Evolutionary conservation across 2,329 filamentous ascomycete species (phyloP).

Genomic region (Cytospora piceicola): DNA sequence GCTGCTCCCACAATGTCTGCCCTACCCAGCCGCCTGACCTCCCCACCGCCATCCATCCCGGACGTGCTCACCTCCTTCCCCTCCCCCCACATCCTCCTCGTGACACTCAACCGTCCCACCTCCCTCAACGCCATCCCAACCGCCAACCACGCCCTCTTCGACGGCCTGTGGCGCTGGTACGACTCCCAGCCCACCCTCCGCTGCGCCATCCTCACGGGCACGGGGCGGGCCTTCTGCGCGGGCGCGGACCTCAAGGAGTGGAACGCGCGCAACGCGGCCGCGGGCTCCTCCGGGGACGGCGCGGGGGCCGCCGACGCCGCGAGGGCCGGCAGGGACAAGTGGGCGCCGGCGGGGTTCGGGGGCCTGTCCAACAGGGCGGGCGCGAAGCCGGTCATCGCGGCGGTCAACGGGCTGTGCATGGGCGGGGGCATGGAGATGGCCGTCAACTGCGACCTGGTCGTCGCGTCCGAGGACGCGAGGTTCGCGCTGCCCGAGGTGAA

Average conservation of each 20-base stretch:
- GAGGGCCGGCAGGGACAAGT: not conserved
- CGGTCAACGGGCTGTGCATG: constrained; percentile 75
- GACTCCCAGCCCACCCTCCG: constrained; percentile 64
- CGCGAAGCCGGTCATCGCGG: constrained; percentile 76
- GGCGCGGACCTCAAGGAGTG: constrained; percentile 72
- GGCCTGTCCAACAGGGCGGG: constrained; percentile 68
- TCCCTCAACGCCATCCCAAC: constrained; percentile 62
- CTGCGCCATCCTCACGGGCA: constrained; percentile 66
- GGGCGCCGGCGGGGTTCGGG: constrained; percentile 59
- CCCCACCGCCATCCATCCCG: constrained; percentile 47
- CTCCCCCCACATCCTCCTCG: constrained; percentile 57
- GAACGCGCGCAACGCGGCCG: constrained; percentile 48
- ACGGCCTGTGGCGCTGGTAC: constrained; percentile 56
- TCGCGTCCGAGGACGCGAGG: constrained; percentile 60
- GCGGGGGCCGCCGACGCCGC: constrained; percentile 40
- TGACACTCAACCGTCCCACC: constrained; percentile 62
- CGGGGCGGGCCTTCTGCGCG: constrained; percentile 68
- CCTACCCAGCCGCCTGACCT: constrained; percentile 33
- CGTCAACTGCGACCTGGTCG: constrained; percentile 72
- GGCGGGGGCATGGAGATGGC: constrained; percentile 80
- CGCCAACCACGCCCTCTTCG: constrained; percentile 53
- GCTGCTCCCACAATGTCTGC: constrained; percentile 12
- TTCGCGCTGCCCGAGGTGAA: constrained; percentile 75
- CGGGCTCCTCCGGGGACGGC: constrained; percentile 19
- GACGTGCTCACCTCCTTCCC: constrained; percentile 55